Conservation (phyloP, 2,329 filamentous ascomycete genomes). For the Stemphylium vesicarium region DNA sequence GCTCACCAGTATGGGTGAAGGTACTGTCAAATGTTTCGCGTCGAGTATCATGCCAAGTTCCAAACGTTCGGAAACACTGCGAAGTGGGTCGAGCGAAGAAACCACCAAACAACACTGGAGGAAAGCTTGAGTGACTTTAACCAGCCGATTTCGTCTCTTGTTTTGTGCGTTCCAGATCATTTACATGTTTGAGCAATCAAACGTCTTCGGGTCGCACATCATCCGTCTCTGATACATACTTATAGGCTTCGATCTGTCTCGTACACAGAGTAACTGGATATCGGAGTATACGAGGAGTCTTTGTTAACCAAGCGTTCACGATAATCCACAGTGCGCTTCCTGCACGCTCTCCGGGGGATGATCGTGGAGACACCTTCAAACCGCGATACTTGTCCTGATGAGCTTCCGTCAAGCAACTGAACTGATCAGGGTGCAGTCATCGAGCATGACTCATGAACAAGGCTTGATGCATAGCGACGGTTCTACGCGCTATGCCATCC, state of each 20-base stretch:
- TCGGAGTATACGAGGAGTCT: too few relatives aligned
- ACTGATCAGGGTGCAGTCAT: too few relatives aligned
- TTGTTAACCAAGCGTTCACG: too few relatives aligned
- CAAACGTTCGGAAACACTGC: slow-evolving; percentile 12
- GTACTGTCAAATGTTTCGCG: slow-evolving; percentile 12
- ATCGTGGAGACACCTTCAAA: too few relatives aligned
- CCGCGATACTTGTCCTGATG: too few relatives aligned
- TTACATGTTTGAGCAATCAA: background rate
- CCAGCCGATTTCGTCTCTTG: background rate
- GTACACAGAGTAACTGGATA: background rate
- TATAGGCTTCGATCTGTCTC: background rate
- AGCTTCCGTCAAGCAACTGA: background rate
- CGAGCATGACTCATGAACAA: too few relatives aligned
- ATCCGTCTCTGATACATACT: background rate
- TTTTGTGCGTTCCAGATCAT: slow-evolving; percentile 3
- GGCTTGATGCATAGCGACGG: too few relatives aligned
- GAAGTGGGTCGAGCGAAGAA: background rate
- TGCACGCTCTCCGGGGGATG: too few relatives aligned
- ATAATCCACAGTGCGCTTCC: too few relatives aligned
- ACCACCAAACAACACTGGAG: background rate
- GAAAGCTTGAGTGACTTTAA: background rate
- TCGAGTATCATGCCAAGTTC: slow-evolving; percentile 20
- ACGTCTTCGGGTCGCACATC: background rate
- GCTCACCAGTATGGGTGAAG: background rate
- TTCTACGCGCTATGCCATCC: too few relatives aligned